Evolutionary conservation across 2,329 filamentous ascomycete genomes (phyloP), one percentile per base, ranked within the genome.

Genomic region (Fusarium multiceps): DNA sequence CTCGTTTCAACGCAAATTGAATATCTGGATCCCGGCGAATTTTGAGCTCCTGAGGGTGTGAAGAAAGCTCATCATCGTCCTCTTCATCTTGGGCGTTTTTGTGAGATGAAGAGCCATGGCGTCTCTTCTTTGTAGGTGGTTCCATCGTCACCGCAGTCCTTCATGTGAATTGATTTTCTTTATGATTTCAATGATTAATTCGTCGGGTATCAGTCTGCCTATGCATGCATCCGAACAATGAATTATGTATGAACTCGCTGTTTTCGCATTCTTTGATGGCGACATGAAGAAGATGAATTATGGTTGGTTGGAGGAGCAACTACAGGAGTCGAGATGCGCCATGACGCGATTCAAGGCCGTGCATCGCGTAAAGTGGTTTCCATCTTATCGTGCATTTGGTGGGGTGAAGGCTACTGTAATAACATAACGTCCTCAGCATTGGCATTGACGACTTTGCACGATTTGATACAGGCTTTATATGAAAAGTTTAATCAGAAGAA

Each of bases 1-100:
- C 86, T 69, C 92, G 87, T 49, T 87, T 89, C 64, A 87, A 82
- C 47, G 89, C 84, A 18, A 93, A 81, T 58, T 89, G 85, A 65
- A 72, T 67, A 16, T 71, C 55, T 3, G 69, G 69, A 80, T 71
- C 59, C 40, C 68, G 64, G 5, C 69, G 69, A 25, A 80, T 77
- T 47, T 82, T 80, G 59, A 86, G 80, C 63, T 86, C 83, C 21
- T 83, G 82, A 9, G 85, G 82, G 27, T 81, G 81, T 71, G 82
- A 81, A 50, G 80, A 79, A 37, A 87, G 80, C 73, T 87, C 84
- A 65, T 87, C 78, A 56, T 84, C 81, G 42, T 83, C 81, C 32
- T 82, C 80, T 30, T 69, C 51, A 59, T 74, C 77, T 64, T 75
- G 63, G 28, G 25, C 76, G 20, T 51, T 56, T 53, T 45, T 60